These are phyloP conservation scores for Raphanus hybrid DNA, from an alignment of 441 rosid genomes.

Conservation along the genomic window DNA sequence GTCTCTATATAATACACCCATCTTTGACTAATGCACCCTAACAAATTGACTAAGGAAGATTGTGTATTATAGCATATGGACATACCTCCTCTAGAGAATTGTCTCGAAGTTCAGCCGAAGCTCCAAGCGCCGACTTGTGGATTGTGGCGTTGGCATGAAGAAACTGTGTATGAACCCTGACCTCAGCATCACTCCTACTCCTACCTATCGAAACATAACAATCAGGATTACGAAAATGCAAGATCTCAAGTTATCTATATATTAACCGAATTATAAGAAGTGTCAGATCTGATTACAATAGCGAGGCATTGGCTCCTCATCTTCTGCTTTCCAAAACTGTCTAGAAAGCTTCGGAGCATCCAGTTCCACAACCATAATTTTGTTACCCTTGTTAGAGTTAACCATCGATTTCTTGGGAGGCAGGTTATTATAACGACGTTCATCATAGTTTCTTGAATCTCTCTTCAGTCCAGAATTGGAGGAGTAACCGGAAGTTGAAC, in stretches of 20 bases:
- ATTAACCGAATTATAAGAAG: background rate
- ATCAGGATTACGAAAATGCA: too few relatives aligned
- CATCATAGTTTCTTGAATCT: background rate
- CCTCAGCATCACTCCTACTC: constrained; percentile 60
- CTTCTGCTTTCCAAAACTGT: constrained; percentile 70
- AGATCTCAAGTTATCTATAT: background rate
- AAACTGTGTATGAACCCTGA: constrained; percentile 75
- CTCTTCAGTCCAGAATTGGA: constrained; percentile 22
- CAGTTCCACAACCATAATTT: background rate
- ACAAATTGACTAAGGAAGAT: background rate
- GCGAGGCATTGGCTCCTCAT: constrained; percentile 28
- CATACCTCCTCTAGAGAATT: constrained; percentile 72
- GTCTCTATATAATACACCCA: background rate
- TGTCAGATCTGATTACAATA: constrained; percentile 22
- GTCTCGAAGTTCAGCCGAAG: constrained; percentile 77
- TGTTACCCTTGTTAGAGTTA: background rate
- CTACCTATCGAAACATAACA: constrained; percentile 36
- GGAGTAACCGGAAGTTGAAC: background rate
- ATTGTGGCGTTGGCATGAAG: constrained; percentile 80
- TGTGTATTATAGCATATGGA: background rate
- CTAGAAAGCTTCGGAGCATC: constrained; percentile 39
- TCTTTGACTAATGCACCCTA: background rate
- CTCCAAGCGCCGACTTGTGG: constrained; percentile 89
- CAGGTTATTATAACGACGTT: constrained; percentile 6
- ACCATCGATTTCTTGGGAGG: constrained; percentile 35